Conservation (phyloP, 176 grass and related monocot species). For the Carex scoparia region DNA sequence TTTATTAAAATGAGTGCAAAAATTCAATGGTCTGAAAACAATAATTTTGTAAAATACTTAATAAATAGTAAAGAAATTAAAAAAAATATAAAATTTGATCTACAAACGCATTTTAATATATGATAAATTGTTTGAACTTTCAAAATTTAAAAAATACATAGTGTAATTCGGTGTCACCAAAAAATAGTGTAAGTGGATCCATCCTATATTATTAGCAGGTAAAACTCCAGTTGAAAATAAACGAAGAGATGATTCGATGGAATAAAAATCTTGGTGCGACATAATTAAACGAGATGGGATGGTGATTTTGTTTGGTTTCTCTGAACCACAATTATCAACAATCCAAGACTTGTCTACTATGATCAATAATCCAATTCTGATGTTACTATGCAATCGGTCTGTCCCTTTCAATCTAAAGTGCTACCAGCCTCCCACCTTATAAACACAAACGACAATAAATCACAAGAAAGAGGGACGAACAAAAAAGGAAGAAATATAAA, state of each 20-base stretch:
- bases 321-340: constrained; percentile 1
- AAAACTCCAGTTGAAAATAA: neutral
- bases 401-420: neutral
- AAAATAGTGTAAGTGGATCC: no score
- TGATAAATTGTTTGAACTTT: no score
- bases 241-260: neutral
- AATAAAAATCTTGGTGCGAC: neutral
- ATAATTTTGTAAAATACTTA: no score
- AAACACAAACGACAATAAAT: neutral
- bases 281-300: constrained; percentile 15
- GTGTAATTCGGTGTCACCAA: no score
- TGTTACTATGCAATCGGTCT: neutral
- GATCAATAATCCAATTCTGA: constrained; percentile 13
- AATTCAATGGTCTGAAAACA: no score
- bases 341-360: neutral
- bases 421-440: neutral
- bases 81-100: no score
- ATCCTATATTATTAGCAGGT: neutral
- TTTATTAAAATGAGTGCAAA: no score
- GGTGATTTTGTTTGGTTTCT: constrained; percentile 7
- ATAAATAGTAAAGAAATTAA: no score
- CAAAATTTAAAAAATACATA: no score
- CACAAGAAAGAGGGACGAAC: neutral
- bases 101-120: no score
- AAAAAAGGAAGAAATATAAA: neutral